Evolutionary conservation across 257 asterid species (phyloP).

Genomic region (Solanum etuberosum): DNA sequence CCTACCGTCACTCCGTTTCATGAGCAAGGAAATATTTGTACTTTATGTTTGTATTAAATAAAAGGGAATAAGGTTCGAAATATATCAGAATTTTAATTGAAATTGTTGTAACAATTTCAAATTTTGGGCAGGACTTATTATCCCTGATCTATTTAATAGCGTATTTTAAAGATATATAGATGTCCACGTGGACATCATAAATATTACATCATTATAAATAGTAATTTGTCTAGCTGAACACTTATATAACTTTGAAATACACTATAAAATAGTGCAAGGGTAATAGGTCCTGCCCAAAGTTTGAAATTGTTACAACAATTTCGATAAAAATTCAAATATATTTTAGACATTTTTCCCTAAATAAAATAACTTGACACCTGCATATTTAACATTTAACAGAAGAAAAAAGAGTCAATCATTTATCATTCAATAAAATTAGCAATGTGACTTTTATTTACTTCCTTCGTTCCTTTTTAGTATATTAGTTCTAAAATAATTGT

Average conservation of each 20-base stretch:
- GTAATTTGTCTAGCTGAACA: too few relatives aligned
- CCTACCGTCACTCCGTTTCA: not conserved
- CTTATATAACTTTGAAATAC: too few relatives aligned
- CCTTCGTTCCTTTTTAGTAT: not conserved
- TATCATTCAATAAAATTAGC: not conserved
- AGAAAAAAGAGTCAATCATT: not conserved
- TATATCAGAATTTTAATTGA: fast-evolving
- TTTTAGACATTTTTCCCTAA: too few relatives aligned
- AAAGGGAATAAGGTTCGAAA: fast-evolving
- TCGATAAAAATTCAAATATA: too few relatives aligned
- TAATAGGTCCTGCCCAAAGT: not conserved
- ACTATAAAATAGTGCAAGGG: fast-evolving
- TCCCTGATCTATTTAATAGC: fast-evolving
- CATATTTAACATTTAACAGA: not conserved
- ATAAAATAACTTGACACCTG: too few relatives aligned
- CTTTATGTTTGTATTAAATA: not conserved
- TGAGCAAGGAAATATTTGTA: not conserved
- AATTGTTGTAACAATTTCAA: too few relatives aligned
- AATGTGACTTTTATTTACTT: too few relatives aligned
- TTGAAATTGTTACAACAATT: not conserved
- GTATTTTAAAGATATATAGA: too few relatives aligned
- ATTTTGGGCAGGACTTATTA: too few relatives aligned
- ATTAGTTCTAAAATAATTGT: not conserved
- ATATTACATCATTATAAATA: too few relatives aligned
- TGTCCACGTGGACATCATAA: too few relatives aligned